A percentile compares a stretch with the other conserved stretches of the same genome.
Evolutionary conservation across 371 early-diverging fungal genomes (phyloP).

Genomic region (Capillidium rhysosporum): DNA sequence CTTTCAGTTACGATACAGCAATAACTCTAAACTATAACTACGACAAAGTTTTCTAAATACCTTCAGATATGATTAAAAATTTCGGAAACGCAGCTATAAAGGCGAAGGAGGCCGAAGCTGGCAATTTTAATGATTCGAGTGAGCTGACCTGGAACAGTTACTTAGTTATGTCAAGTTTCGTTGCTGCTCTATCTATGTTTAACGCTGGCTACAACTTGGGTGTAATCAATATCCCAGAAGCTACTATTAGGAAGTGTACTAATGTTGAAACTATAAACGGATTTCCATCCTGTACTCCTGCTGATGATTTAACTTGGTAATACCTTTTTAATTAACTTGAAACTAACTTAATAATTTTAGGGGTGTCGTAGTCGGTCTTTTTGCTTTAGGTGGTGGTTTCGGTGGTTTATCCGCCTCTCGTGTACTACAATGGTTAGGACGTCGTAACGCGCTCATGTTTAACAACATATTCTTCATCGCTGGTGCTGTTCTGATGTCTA

Average conservation of each 20-base stretch:
- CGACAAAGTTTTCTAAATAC: too few species aligned
- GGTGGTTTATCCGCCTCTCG: constrained; percentile 42
- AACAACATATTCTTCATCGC: constrained; percentile 39
- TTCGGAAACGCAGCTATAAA: too few species aligned
- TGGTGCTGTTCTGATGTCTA: constrained; percentile 37
- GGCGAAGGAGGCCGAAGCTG: too few species aligned
- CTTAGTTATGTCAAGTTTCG: background rate
- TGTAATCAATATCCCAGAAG: background rate
- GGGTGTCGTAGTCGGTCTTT: constrained; percentile 42
- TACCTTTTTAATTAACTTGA: background rate
- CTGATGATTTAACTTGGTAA: background rate
- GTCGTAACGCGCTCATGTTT: constrained; percentile 37
- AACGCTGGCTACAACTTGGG: background rate
- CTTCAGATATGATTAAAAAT: too few species aligned
- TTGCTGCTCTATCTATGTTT: background rate
- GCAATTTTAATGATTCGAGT: background rate
- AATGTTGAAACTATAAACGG: background rate
- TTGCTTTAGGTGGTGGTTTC: constrained; percentile 47
- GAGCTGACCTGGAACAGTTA: background rate
- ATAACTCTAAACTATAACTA: too few species aligned
- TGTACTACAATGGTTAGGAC: constrained; percentile 35
- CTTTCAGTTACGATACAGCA: too few species aligned
- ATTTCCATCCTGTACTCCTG: background rate
- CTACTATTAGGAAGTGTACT: background rate
- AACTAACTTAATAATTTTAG: background rate